A percentile compares a stretch with the other conserved stretches of the same genome.
Evolutionary conservation across 495 filamentous ascomycete species (phyloP).

Genomic region (Parathielavia appendiculata): DNA sequence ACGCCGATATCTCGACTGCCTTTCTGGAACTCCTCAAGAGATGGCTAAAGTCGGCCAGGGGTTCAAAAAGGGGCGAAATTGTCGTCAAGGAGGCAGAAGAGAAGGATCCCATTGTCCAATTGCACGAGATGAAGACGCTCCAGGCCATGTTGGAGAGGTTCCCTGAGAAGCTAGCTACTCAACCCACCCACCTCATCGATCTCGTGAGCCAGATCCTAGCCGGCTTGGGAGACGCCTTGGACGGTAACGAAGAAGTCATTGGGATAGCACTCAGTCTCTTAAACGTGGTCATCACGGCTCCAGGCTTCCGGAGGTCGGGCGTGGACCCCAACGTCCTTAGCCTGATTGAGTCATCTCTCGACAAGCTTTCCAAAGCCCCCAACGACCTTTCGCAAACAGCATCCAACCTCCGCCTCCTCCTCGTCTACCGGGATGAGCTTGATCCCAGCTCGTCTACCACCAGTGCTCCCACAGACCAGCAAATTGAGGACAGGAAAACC

Average conservation of each 20-base stretch:
- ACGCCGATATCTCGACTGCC: slow-evolving; percentile 54
- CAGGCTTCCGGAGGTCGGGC: slow-evolving; percentile 52
- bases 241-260: slow-evolving; percentile 47
- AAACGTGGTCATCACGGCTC: slow-evolving; percentile 59
- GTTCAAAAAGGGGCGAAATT: slow-evolving; percentile 10
- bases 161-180: slow-evolving; percentile 60
- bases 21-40: slow-evolving; percentile 59
- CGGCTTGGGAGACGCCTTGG: slow-evolving; percentile 5
- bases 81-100: slow-evolving; percentile 32
- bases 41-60: slow-evolving; percentile 49
- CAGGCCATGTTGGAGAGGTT: slow-evolving; percentile 63
- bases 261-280: slow-evolving; percentile 61
- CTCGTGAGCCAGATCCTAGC: slow-evolving; percentile 57
- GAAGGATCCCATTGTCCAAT: slow-evolving; percentile 40
- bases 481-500: slow-evolving; percentile 61
- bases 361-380: slow-evolving; percentile 38
- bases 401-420: slow-evolving; percentile 51
- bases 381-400: slow-evolving; percentile 49
- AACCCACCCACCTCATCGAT: slow-evolving; percentile 57
- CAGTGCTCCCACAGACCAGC: slow-evolving; percentile 36
- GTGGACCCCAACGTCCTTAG: slow-evolving; percentile 43
- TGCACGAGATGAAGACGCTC: slow-evolving; percentile 59
- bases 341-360: slow-evolving; percentile 48
- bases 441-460: slow-evolving; percentile 36
- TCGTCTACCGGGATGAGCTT: slow-evolving; percentile 49